Percentiles rank a stretch among this genome's conserved stretches.
Conservation (phyloP, 148 eudicot genomes). For the Mesembryanthemum crystallinum region DNA sequence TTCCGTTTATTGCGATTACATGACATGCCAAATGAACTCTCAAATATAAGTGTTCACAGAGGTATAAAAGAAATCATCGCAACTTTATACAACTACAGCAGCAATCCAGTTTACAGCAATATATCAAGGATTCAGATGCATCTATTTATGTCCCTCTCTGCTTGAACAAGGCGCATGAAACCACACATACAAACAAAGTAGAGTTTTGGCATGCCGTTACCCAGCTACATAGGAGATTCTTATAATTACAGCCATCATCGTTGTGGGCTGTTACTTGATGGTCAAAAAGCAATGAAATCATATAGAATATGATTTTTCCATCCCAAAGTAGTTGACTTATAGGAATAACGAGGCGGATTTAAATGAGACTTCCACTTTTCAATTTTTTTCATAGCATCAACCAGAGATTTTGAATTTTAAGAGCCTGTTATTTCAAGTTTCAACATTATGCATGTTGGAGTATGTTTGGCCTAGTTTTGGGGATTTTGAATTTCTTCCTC, state of each 20-base stretch:
- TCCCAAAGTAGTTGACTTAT: no score
- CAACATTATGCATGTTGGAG: no score
- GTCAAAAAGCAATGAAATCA: not conserved
- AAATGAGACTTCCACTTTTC: no score
- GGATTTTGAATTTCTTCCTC: no score
- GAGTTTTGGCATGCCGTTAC: not conserved
- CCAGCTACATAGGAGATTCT: not conserved
- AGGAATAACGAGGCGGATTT: no score
- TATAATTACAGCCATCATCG: not conserved
- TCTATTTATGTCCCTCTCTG: not conserved
- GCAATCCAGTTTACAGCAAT: not conserved
- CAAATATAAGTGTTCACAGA: not conserved
- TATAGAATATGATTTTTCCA: no score
- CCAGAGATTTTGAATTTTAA: no score
- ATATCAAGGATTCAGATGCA: not conserved
- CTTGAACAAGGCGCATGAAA: not conserved
- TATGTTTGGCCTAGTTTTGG: no score
- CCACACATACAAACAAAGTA: not conserved
- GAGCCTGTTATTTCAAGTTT: no score
- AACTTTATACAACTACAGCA: not conserved
- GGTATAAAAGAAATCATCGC: not conserved
- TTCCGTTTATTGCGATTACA: not conserved
- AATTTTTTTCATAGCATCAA: no score
- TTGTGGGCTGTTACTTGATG: not conserved
- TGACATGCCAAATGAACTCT: constrained; percentile 5